Base-by-base conservation (phyloP, 2,329 filamentous ascomycete genomes). In the Arthrobotrys iridis region DNA sequence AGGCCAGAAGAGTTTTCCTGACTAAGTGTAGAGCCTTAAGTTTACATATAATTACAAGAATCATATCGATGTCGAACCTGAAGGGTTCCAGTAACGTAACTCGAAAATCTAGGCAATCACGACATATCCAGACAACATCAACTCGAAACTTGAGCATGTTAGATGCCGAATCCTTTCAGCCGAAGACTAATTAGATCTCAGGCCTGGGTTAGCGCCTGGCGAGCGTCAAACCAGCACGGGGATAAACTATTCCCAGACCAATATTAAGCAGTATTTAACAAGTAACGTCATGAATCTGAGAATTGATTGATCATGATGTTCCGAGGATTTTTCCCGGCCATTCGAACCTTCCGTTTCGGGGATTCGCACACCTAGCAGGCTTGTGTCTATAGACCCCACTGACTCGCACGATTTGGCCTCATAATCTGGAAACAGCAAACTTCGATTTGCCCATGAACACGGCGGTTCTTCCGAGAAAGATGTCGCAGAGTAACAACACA, bases 291-390 rank as follows among this genome's bases (percentile, higher is more conserved):
- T 64, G 60, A 48, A 52, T 45, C 37, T 40, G 45, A 64, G 24
- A 52, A 50, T 10, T 28, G 50, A 37, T 22, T 30, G 50, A 37
- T 22, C 50, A 55, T 30, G 50, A 37, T n/a, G 46, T 55, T 64
- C 45, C 60, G 48, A 55, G 18, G 15, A 26, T 24, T 37, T 63
- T 48, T 35, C 30, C 46, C 26, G 28, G 46, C 1, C n/a, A 10
- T 55, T 55, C 50, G 30, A 30, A 46, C 64, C 52, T 68, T 68
- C 64, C 64, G 59, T 28, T 68, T 68, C 22, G 24, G 52, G 64
- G 11, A 50, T 50, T 50, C 41, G 45, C 15, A 48, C 13, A 41
- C n/a, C n/a, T 24, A 22, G 50, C 28, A 64, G 18, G 35, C 55
- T 35, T 28, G 40, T 18, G 37, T 63, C 24, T 50, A 63, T 50